A percentile compares a stretch with the other conserved stretches of the same genome.
phyloP scores from a whole-genome alignment of 371 early-diverging fungal species.

The Dichotomocladium elegans region DNA sequence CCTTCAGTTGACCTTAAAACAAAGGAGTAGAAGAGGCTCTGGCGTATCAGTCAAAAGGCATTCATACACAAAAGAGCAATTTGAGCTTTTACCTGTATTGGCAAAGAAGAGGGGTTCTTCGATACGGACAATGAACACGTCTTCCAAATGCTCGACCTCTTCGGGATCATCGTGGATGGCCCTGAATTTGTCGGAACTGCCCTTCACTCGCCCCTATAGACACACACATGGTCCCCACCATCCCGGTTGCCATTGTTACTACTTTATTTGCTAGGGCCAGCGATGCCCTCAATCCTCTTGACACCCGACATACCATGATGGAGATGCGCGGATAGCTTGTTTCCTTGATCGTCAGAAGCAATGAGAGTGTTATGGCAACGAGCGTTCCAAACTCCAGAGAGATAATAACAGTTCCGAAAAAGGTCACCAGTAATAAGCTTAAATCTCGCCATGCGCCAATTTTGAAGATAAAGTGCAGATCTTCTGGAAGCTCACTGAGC shows the following conservation, averaged over 20 bases:
- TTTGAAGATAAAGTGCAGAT: constrained; percentile 75
- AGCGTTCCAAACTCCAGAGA: constrained; percentile 91
- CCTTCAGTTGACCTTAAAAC: constrained; percentile 75
- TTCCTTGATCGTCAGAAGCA: constrained; percentile 87
- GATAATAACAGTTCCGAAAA: constrained; percentile 76
- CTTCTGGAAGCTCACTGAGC: constrained; percentile 75
- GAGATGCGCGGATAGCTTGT: constrained; percentile 82
- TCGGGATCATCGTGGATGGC: constrained; percentile 63
- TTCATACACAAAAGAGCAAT: no score
- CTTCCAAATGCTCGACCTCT: constrained; percentile 70
- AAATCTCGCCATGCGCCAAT: constrained; percentile 88
- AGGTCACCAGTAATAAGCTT: constrained; percentile 74
- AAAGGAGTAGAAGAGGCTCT: no score
- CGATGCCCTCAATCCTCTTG: no score
- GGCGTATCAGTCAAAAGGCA: no score
- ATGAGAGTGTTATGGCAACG: constrained; percentile 78
- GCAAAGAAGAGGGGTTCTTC: constrained; percentile 94
- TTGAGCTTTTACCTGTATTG: constrained; percentile 75
- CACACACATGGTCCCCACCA: neutral
- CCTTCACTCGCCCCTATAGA: constrained; percentile 40
- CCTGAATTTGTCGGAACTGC: constrained; percentile 37
- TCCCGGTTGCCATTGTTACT: neutral
- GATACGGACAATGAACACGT: constrained; percentile 79
- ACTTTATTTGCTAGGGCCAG: no score
- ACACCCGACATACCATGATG: constrained; percentile 70